phyloP scores from a whole-genome alignment of 2,329 filamentous ascomycete genomes.

The Thelonectria olida region DNA sequence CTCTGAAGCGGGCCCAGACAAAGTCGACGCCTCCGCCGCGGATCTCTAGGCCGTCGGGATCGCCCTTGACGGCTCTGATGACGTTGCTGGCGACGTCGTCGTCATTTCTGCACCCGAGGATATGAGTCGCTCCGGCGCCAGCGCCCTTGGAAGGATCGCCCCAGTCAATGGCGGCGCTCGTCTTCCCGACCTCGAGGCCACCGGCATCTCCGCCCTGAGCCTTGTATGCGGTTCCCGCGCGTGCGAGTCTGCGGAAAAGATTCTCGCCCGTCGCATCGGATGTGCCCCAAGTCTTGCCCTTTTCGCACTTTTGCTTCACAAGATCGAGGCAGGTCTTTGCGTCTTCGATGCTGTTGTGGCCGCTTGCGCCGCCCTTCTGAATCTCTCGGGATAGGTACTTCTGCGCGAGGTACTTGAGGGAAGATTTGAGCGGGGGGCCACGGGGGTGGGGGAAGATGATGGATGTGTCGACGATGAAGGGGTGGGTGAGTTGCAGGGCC shows the following conservation, averaged over 20 bases:
- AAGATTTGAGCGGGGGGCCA: slow-evolving; percentile 88
- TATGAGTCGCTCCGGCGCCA: slow-evolving; percentile 64
- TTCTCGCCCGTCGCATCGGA: slow-evolving; percentile 83
- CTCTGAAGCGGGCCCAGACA: slow-evolving; percentile 72
- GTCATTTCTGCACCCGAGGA: slow-evolving; percentile 67
- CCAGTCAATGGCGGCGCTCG: slow-evolving; percentile 87
- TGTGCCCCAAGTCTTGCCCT: slow-evolving; percentile 86
- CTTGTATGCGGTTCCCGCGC: slow-evolving; percentile 70
- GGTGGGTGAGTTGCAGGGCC: slow-evolving; percentile 86
- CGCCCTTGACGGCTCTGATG: slow-evolving; percentile 67
- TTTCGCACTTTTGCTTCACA: slow-evolving; percentile 95
- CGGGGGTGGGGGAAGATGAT: slow-evolving; percentile 90
- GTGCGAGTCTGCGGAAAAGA: slow-evolving; percentile 83
- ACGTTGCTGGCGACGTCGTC: slow-evolving; percentile 65
- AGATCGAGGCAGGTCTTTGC: slow-evolving; percentile 91
- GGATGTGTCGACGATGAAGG: slow-evolving; percentile 92
- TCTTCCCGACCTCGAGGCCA: slow-evolving; percentile 65
- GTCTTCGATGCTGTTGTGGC: slow-evolving; percentile 94
- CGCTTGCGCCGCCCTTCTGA: slow-evolving; percentile 77
- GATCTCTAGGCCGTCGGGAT: slow-evolving; percentile 65
- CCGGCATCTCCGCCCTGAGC: slow-evolving; percentile 66
- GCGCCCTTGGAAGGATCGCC: slow-evolving; percentile 75
- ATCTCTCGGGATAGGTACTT: slow-evolving; percentile 90
- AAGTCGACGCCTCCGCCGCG: slow-evolving; percentile 71
- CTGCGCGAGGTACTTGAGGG: slow-evolving; percentile 87